Base-by-base conservation (phyloP, 2,329 filamentous ascomycete species). In the Botrytis squamosa region DNA sequence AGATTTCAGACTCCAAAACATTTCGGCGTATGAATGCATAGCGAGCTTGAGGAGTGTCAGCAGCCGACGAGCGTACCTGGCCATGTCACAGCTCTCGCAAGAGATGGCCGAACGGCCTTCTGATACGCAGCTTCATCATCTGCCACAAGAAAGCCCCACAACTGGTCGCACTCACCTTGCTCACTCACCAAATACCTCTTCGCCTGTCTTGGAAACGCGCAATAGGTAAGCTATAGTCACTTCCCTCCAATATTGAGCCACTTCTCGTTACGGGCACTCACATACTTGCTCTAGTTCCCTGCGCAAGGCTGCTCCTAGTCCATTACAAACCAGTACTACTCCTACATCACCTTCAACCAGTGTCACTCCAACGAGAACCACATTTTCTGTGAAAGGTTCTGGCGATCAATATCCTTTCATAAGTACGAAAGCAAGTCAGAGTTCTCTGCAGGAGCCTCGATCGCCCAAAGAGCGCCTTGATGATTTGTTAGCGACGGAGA, bases 381-480 rank as follows among this genome's bases (percentile, higher is more conserved):
- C 76, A 59, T 81, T 81, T 72, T 52, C 70, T 60, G 75, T 76
- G 76, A 72, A 71, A 73, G 75, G 73, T 71, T 75, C 72, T 67
- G 77, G 77, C 73, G 74, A 77, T 60, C 73, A 74, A 71, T 68
- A 74, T 66, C 55, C 76, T 60, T 77, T 77, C 57, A 71, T 75
- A 68, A 71, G 60, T 65, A 75, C 74, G 59, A 64, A 73, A 75
- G 44, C 52, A 60, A 72, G 73, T 63, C 75, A 75, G 14, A 77
- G 65, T 52, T 70, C 72, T 36, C 73, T 74, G 40, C 77, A 78
- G 73, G 69, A 76, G 72, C 79, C 80, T 72, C 78, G 76, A 70
- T 81, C 79, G 60, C 80, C 81, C 18, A 80, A 80, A 73, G 80
- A 82, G 74, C 80, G 78, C 76, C 77, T 81, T 68, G 80, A 82